Conservation (phyloP, 306 rosid genomes). For the Prunus salicina region DNA sequence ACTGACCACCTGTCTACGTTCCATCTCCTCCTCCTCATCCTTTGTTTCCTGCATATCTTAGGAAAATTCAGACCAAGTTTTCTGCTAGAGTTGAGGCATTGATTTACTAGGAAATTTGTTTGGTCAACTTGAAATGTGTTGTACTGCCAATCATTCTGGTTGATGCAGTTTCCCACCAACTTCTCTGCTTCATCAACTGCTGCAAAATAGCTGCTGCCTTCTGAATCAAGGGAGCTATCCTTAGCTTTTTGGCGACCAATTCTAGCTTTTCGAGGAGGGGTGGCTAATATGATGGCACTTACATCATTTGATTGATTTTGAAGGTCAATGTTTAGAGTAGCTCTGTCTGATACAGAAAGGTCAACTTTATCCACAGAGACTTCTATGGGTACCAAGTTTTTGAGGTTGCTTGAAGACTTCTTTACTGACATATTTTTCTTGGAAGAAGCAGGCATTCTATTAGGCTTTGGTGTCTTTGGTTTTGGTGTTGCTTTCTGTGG, state of each 20-base stretch:
- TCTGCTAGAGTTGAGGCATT: not conserved
- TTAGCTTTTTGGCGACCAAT: not conserved
- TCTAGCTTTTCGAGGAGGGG: not conserved
- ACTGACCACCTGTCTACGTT: not conserved
- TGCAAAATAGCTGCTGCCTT: not conserved
- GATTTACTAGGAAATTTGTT: not conserved
- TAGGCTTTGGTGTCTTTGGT: slow-evolving; percentile 13
- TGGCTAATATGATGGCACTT: not conserved
- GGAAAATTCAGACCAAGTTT: slow-evolving; percentile 14
- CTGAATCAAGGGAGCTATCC: not conserved
- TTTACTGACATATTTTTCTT: not conserved
- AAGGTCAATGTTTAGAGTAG: not conserved
- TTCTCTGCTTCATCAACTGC: not conserved
- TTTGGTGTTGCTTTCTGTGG: slow-evolving; percentile 1
- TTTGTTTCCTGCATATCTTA: slow-evolving; percentile 9
- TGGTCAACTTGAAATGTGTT: not conserved
- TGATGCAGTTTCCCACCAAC: not conserved
- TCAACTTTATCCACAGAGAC: not conserved
- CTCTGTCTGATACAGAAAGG: not conserved
- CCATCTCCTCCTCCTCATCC: not conserved
- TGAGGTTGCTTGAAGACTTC: not conserved
- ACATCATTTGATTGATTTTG: not conserved
- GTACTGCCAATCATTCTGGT: not conserved
- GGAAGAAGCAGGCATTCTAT: slow-evolving; percentile 1
- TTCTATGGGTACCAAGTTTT: not conserved